Conservation (phyloP, 2,329 filamentous ascomycete species). For the Fusarium irregulare region DNA sequence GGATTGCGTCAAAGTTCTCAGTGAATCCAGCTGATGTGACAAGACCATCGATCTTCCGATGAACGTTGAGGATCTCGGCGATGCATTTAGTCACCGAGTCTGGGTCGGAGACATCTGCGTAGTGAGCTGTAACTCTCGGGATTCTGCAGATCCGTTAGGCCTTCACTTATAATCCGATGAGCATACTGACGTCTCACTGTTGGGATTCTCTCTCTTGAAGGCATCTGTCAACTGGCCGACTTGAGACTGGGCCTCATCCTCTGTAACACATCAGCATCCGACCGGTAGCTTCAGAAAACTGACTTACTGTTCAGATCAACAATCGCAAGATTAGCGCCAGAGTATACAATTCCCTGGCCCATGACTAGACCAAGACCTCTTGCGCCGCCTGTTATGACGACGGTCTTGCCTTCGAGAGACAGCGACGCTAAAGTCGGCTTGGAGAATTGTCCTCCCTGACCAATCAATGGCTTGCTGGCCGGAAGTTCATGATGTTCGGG, state of each 20-base stretch:
- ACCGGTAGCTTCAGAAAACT: not conserved
- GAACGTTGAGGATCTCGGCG: conserved; percentile 64
- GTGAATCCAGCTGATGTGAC: conserved; percentile 96
- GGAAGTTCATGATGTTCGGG: conserved; percentile 79
- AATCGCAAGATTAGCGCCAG: conserved; percentile 88
- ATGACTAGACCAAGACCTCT: conserved; percentile 90
- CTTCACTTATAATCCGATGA: accelerated
- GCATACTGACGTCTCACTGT: conserved; percentile 67
- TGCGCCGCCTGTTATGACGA: conserved; percentile 89
- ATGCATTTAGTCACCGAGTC: conserved; percentile 81
- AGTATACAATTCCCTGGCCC: conserved; percentile 89
- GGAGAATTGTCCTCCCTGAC: conserved; percentile 81
- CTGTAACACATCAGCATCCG: conserved; percentile 55
- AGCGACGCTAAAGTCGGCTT: conserved; percentile 87
- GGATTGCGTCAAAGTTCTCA: conserved; percentile 91
- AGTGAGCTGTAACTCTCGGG: conserved; percentile 89
- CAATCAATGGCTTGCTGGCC: conserved; percentile 74
- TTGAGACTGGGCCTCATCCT: conserved; percentile 83
- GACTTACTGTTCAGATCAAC: conserved; percentile 88
- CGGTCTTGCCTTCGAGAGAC: conserved; percentile 84
- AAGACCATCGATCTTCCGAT: conserved; percentile 89
- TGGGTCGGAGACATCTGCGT: conserved; percentile 85
- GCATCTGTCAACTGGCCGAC: conserved; percentile 77
- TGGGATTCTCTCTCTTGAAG: conserved; percentile 82
- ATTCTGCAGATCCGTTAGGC: conserved; percentile 57